Base-by-base conservation (phyloP, 805 yeast species). In the Metschnikowia cerradonensis region DNA sequence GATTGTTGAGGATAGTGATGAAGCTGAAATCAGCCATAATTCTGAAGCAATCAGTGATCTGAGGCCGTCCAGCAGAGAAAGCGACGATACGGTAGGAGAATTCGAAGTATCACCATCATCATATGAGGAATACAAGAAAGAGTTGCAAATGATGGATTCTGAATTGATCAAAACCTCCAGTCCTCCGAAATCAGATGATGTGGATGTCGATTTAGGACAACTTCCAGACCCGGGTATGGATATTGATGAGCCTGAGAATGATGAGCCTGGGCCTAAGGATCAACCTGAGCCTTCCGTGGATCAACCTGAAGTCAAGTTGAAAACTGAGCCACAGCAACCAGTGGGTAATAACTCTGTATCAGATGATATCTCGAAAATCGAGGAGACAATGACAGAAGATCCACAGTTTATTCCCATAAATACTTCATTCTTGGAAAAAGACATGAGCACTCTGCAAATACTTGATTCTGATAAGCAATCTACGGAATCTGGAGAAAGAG, bases 81-180 rank as follows among this genome's bases (percentile, higher is more conserved):
- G 40, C 17, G 40, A 23, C 11, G 47, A 34, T 19, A 43, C 22
- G 6, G 8, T 22, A 19, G 11, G 14, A 7, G 34, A 42, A 14
- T 8, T 42, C 19, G 17, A 33, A 1, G 23, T 57, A 8, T 54
- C 60, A 3, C 58, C 60, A 15, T 50, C 55, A 3, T 52, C 61
- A 8, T 57, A 57, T 32, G 48, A 49, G 17, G 57, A 52, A 17
- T 57, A 57, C 35, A 51, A 47, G 44, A 37, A 48, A 14, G 60
- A 57, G 37, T 38, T 54, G 26, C 39, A 45, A 34, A 43, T 45
- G 19, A 52, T 57, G 55, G 50, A 45, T 2, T 45, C 48, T 1
- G 58, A 52, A 20, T 50, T 56, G 19, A n/a, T 42, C 13, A 38
- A 42, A 33, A 42, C 45, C 2, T 42, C 45, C 10, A 17, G 39